A percentile compares a stretch with the other conserved stretches of the same genome.
Conservation (phyloP, 257 asterid species). For the Solanum phureja region DNA sequence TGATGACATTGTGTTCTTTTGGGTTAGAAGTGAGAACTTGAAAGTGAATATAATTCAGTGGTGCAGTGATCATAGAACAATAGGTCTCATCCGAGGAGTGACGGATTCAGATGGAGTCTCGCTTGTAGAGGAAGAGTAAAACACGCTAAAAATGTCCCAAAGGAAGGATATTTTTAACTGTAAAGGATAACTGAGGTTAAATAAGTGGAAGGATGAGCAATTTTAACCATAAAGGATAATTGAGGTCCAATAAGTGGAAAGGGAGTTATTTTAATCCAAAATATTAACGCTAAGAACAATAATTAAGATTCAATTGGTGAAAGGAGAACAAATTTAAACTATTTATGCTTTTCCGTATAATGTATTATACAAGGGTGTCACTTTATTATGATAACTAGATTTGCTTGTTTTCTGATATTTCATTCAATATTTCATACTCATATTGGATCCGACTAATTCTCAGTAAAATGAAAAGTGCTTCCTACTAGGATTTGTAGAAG, state of each 20-base stretch:
- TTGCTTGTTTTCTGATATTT: background rate
- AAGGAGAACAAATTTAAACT: background rate
- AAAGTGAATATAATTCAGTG: background rate
- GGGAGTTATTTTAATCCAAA: too few species aligned
- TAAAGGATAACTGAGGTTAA: background rate
- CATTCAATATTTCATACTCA: background rate
- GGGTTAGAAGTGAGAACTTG: too few species aligned
- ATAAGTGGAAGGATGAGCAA: background rate
- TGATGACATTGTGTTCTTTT: too few species aligned
- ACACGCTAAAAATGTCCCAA: background rate
- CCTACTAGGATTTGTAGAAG: background rate
- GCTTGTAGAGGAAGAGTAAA: background rate
- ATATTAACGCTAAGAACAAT: background rate
- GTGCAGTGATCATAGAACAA: background rate
- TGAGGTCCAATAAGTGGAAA: background rate
- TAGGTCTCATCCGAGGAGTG: too few species aligned
- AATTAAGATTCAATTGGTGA: background rate
- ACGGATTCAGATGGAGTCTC: background rate
- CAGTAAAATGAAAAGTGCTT: background rate
- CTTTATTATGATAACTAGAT: background rate
- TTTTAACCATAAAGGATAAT: background rate
- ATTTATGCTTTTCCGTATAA: background rate
- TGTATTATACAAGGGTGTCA: background rate
- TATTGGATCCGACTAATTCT: background rate
- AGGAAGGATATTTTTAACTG: background rate